Evolutionary conservation across 2,329 filamentous ascomycete genomes (phyloP).

Genomic region (Colletotrichum sp.): DNA sequence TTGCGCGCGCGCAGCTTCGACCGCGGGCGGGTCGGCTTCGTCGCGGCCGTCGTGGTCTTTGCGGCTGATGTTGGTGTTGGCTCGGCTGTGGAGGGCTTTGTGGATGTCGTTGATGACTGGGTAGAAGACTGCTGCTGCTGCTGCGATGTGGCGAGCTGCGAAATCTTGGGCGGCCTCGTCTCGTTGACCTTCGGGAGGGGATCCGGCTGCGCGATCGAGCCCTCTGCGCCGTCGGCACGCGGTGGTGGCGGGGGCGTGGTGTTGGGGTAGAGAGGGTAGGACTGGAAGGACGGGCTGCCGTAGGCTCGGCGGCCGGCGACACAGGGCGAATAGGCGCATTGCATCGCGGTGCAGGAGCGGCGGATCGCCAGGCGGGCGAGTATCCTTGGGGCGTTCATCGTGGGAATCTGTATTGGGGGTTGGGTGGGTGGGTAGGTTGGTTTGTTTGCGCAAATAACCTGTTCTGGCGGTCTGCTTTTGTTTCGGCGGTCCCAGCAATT

Average conservation of each 20-base stretch:
- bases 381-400: slow-evolving; percentile 21
- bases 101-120: not conserved
- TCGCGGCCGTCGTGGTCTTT: slow-evolving; percentile 12
- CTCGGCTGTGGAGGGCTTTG: slow-evolving; percentile 4
- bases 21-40: slow-evolving; percentile 44
- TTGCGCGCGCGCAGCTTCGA: slow-evolving; percentile 76
- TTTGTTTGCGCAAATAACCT: not conserved
- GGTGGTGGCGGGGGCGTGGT: slow-evolving; percentile 41
- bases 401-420: not conserved
- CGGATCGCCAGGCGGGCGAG: slow-evolving; percentile 18
- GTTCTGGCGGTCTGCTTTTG: not conserved
- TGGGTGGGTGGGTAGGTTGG: not conserved
- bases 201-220: slow-evolving; percentile 50
- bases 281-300: slow-evolving; percentile 47
- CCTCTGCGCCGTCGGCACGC: slow-evolving; percentile 49
- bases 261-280: slow-evolving; percentile 53
- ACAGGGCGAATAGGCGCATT: slow-evolving; percentile 11
- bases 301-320: slow-evolving; percentile 7
- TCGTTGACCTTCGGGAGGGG: slow-evolving; percentile 56
- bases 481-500: not conserved
- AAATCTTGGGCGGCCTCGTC: slow-evolving; percentile 49
- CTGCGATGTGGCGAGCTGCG: slow-evolving; percentile 19
- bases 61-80: not conserved
- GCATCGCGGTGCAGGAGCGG: slow-evolving; percentile 13
- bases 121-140: slow-evolving; percentile 11